Base-by-base conservation (phyloP, 2,329 filamentous ascomycete species). In the Didymella arachidicola region DNA sequence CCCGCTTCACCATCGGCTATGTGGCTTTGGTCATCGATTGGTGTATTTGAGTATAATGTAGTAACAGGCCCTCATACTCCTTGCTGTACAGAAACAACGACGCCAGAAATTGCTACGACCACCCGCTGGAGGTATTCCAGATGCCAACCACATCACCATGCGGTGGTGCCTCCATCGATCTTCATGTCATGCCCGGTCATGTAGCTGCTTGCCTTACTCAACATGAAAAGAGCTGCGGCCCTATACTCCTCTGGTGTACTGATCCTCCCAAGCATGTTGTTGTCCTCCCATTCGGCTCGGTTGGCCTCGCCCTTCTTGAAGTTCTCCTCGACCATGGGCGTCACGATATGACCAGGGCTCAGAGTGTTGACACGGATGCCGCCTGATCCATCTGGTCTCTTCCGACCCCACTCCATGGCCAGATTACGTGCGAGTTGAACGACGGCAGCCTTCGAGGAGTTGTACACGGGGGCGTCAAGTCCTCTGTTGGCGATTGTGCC, bases 311-410 rank as follows among this genome's bases (percentile, higher is more conserved):
- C 84, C 61, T 87, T 83, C 62, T 87, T 83, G 70, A 96, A 94
- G 38, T 96, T 85, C 59, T 86, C 84, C 72, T 90, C 84, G 1
- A 94, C 90, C 92, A 96, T 96, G 10, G 89, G 87, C 2, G 90
- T 93, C 27, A 89, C 82, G 70, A 92, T 91, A 72, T 92, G 91
- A 25, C 91, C 91, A 0, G 91, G 90, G 26, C 88, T 92, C 53
- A 94, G 83, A 5, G 88, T 90, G 78, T 94, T 94, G 53, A 93
- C 89, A 3, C 91, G 84, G 69, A 94, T 93, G 22, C 86, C 86
- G 64, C 89, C 79, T 60, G 80, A 77, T 11, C 89, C 89, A 47
- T 73, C 74, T 43, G 55, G 27, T 3, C 71, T 61, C 34, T 65
- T 62, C 1, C 69, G 54, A 2, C 73, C 73, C 89, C 89, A 92